Evolutionary conservation across 1,139 yeast genomes (phyloP), one percentile per base, ranked within the genome.

Genomic region (Spathaspora sp.): DNA sequence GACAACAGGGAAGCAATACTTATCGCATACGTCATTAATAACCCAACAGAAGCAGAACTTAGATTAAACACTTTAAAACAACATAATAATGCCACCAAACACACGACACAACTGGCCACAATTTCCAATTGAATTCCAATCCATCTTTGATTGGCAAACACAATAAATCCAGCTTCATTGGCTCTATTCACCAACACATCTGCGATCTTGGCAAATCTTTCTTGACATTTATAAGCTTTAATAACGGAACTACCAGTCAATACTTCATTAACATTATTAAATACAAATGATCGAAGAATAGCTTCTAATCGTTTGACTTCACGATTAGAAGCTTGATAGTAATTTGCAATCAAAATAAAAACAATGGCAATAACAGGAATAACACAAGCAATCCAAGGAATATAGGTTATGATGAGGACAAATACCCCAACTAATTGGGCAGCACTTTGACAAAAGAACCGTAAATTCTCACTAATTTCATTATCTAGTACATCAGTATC

Each of bases 401-500:
- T 67, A 58, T 84, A 85, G 55, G 80, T 70, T 42, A 86, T 71
- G 60, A 89, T 81, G 54, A 86, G 74, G 27, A 83, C 73, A 45
- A 85, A 54, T 7, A 86, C 81, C 51, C 90, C 89, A 41, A 79
- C 51, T 41, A 85, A 76, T 47, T 75, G 75, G 20, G 77, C 55
- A 2, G 82, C 74, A 6, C 27, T 16, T 7, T 20, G 11, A 4
- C 31, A 25, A 48, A 73, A 76, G 39, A 78, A 54, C 56, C 86
- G 72, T 40, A 78, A 52, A 58, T 78, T 81, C 52, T 81, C 85
- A 31, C 83, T 78, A 48, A 83, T 68, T 56, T 84, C 89, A 59
- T 85, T 86, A 61, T 89, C 96, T 56, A 88, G 67, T 33, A 83
- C 81, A 59, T 88, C 95, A 0, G 93, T 84, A 63, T 89, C 96